Evolutionary conservation across 768 basidiomycete genomes (phyloP), one percentile per base, ranked within the genome.

Genomic region (Tricholomella constricta): DNA sequence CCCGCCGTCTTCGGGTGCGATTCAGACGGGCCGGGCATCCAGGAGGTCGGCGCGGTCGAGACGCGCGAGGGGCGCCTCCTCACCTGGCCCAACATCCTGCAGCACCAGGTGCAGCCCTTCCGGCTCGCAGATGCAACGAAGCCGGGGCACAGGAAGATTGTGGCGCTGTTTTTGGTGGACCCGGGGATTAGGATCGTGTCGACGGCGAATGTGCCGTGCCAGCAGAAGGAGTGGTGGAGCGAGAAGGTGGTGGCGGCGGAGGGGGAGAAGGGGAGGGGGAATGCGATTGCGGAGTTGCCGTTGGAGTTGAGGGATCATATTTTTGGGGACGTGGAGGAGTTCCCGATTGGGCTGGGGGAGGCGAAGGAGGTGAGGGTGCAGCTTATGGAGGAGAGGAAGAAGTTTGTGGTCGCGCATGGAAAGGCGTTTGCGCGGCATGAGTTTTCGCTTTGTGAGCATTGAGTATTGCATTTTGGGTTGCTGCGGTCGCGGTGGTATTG

Each of bases 371-470:
- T 59, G 17, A 52, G 65, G 46, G 17, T 58, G 4, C 44, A 61
- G 48, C 35, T 69, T 51, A 65, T 68, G 63, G 38, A 63, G 34
- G 66, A 70, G 60, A 43, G 63, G 37, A 57, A 47, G 38, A 15
- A 15, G 4, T 65, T 54, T 52, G 59, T 55, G 4, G 23, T 26
- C 8, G 9, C 40, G n/a, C 54, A 57, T 2, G 35, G 47, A 23
- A 15, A 46, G 2, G 15, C 26, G 4, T 42, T 52, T 14, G 14
- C 44, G 6, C 6, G 20, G 12, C 9, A 17, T n/a, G 32, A 26
- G 5, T 54, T 62, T 45, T 52, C 56, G 1, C 51, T 64, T n/a
- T 62, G 62, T 36, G 67, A 67, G 44, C 65, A 69, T 51, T 68
- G 14, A 44, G 36, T 7, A n/a, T n/a, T n/a, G n/a, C n/a, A n/a